Conservation (phyloP, 2,329 filamentous ascomycete species). For the Cladosporium cucumerinum region DNA sequence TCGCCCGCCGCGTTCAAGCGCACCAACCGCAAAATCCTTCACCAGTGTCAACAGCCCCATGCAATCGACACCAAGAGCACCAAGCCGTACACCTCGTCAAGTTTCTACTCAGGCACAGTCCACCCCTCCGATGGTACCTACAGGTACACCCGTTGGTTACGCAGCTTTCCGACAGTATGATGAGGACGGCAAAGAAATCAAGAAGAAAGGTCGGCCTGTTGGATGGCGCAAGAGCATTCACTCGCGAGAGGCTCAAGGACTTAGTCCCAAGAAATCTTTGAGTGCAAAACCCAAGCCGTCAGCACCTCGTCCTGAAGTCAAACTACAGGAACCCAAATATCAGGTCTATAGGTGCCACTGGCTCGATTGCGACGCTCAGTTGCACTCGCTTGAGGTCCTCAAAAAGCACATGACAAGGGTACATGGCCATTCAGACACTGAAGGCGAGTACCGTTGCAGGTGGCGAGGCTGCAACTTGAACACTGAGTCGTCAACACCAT, state of each 20-base stretch:
- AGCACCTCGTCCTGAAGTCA: background rate
- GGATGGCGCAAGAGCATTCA: slow-evolving; percentile 50
- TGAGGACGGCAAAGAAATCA: slow-evolving; percentile 33
- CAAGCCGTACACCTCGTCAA: slow-evolving; percentile 5
- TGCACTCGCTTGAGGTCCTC: slow-evolving; percentile 61
- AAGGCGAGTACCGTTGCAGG: slow-evolving; percentile 42
- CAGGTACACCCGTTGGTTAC: slow-evolving; percentile 37
- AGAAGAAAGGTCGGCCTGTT: slow-evolving; percentile 48
- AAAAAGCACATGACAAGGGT: slow-evolving; percentile 57
- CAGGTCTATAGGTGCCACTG: slow-evolving; percentile 57
- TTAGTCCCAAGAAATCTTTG: slow-evolving; percentile 24
- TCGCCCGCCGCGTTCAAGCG: slow-evolving; percentile 36
- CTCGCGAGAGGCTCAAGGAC: slow-evolving; percentile 35
- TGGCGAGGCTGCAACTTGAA: slow-evolving; percentile 43
- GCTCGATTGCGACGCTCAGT: slow-evolving; percentile 53
- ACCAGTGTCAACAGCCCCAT: slow-evolving; percentile 1
- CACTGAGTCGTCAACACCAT: slow-evolving; percentile 31
- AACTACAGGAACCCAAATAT: slow-evolving; percentile 31
- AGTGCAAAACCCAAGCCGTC: slow-evolving; percentile 16
- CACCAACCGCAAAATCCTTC: slow-evolving; percentile 21
- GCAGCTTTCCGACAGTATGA: slow-evolving; percentile 40
- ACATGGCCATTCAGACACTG: slow-evolving; percentile 43
- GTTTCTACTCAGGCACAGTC: background rate
- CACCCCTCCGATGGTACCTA: background rate
- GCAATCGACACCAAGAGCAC: background rate